Percentiles rank a stretch among this genome's conserved stretches.
Conservation (phyloP, 257 asterid species). For the Solanum bukasovii region DNA sequence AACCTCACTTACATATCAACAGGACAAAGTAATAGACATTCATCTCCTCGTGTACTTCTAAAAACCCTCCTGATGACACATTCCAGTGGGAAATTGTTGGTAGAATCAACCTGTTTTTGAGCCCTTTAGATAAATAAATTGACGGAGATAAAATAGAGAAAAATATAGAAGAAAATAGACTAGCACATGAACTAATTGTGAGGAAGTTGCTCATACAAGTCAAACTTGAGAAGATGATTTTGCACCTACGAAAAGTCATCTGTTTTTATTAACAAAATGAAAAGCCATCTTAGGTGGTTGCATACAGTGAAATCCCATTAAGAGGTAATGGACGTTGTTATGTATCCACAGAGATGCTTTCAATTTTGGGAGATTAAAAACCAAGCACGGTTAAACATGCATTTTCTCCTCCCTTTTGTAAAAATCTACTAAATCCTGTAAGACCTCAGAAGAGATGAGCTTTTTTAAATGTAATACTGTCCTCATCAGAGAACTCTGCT, state of each 20-base stretch:
- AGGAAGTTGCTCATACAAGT: not conserved
- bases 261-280: no score
- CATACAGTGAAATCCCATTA: not conserved
- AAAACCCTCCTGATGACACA: constrained; percentile 87
- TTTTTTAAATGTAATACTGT: not conserved
- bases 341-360: not conserved
- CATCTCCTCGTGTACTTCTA: constrained; percentile 71
- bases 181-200: not conserved
- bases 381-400: not conserved
- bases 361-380: not conserved
- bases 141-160: not conserved
- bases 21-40: constrained; percentile 93
- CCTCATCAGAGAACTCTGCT: not conserved
- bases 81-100: constrained; percentile 77
- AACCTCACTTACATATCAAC: constrained; percentile 76
- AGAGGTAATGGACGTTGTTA: not conserved
- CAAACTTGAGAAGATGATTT: not conserved
- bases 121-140: constrained; percentile 1
- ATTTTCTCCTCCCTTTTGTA: not conserved
- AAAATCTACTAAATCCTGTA: not conserved
- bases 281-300: not conserved
- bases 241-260: not conserved
- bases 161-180: not conserved
- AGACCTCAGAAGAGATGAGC: not conserved
- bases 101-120: constrained; percentile 66